These are phyloP conservation scores for Botryotinia convoluta DNA, from an alignment of 2,329 filamentous ascomycete species.

Conservation along the genomic window DNA sequence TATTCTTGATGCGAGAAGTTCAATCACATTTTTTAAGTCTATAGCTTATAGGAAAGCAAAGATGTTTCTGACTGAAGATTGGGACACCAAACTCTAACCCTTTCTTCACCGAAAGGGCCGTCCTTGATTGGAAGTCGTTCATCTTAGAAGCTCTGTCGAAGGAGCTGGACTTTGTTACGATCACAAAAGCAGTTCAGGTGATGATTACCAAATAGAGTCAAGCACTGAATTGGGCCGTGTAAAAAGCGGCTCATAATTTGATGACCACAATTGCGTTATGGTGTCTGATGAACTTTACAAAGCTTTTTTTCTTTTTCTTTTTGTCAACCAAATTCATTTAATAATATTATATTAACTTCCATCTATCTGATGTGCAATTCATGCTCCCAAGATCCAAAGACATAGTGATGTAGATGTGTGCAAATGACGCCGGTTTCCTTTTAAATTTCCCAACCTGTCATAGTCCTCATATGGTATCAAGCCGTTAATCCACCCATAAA, in stretches of 20 bases:
- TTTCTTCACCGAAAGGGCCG: constrained; percentile 40
- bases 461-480: constrained; percentile 17
- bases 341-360: background rate
- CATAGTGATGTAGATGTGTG: constrained; percentile 4
- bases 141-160: constrained; percentile 63
- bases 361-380: background rate
- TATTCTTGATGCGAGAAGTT: constrained; percentile 99
- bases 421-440: constrained; percentile 9
- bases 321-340: background rate
- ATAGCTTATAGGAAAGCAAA: constrained; percentile 55
- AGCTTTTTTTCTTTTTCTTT: constrained; percentile 5
- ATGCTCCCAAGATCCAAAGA: background rate
- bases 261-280: constrained; percentile 50
- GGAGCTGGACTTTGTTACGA: constrained; percentile 55
- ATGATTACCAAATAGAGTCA: constrained; percentile 99
- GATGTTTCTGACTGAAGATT: constrained; percentile 28
- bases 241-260: constrained; percentile 41
- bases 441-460: background rate
- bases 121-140: constrained; percentile 28
- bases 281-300: constrained; percentile 46
- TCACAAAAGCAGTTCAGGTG: constrained; percentile 55
- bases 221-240: constrained; percentile 73
- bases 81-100: constrained; percentile 33
- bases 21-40: constrained; percentile 47
- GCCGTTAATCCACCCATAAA: constrained; percentile 6